phyloP scores from a whole-genome alignment of 139 green algal genomes.

The Chara braunii region DNA sequence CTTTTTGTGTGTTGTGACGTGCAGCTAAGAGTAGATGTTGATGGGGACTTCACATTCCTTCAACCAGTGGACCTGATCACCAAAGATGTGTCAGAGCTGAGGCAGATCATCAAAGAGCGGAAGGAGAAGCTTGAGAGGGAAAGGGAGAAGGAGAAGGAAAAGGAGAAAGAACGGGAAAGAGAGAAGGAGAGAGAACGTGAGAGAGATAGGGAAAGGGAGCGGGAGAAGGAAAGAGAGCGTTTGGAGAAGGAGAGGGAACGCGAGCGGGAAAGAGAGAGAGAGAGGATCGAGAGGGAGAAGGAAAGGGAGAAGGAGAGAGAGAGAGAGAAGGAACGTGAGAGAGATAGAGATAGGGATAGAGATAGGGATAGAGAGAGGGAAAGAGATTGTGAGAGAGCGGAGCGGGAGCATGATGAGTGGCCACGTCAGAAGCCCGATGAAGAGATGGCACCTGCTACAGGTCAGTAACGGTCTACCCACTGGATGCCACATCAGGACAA shows the following conservation, averaged over 20 bases:
- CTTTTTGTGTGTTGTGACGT: too few species aligned
- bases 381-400: too few species aligned
- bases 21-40: slow-evolving; percentile 51
- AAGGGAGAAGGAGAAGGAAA: slow-evolving; percentile 10
- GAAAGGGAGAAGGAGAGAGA: slow-evolving; percentile 15
- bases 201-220: slow-evolving; percentile 32
- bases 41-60: slow-evolving; percentile 79
- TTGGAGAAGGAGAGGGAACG: slow-evolving; percentile 18
- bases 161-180: slow-evolving; percentile 42
- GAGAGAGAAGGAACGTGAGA: slow-evolving; percentile 11
- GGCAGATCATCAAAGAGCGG: slow-evolving; percentile 50
- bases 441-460: too few species aligned
- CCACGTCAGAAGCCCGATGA: too few species aligned
- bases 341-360: slow-evolving; percentile 8
- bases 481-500: too few species aligned
- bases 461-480: too few species aligned
- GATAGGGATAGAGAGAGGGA: background rate
- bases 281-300: slow-evolving; percentile 19
- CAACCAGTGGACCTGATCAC: slow-evolving; percentile 76
- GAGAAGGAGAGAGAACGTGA: slow-evolving; percentile 34
- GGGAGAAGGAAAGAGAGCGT: slow-evolving; percentile 31
- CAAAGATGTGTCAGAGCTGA: slow-evolving; percentile 77
- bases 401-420: too few species aligned
- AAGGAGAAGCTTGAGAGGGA: slow-evolving; percentile 7
- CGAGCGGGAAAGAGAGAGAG: slow-evolving; percentile 8